Conservation (phyloP, 768 basidiomycete species). For the Auriculariales sp. region DNA sequence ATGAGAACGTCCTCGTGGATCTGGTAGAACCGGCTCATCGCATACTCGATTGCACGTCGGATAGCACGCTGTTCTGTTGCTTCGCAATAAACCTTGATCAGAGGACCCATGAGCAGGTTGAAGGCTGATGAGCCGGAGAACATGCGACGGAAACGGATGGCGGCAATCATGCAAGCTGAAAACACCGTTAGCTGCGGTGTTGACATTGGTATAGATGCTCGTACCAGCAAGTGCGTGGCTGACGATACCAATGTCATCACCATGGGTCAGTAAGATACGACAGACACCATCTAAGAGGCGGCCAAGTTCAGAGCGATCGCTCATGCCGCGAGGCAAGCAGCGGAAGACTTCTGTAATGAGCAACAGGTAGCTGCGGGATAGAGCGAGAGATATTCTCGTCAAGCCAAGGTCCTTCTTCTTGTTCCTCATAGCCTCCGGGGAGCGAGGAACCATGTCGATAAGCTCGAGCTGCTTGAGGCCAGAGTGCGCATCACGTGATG, state of each 20-base stretch:
- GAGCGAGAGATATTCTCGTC: slow-evolving; percentile 37
- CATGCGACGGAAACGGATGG: slow-evolving; percentile 61
- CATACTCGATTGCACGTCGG: slow-evolving; percentile 53
- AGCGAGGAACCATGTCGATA: slow-evolving; percentile 32
- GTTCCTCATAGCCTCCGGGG: slow-evolving; percentile 5
- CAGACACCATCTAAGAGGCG: slow-evolving; percentile 57
- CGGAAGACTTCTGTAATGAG: slow-evolving; percentile 57
- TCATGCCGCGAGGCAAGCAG: slow-evolving; percentile 56
- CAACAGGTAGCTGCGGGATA: slow-evolving; percentile 56
- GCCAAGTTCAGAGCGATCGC: slow-evolving; percentile 52
- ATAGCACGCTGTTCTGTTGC: slow-evolving; percentile 42
- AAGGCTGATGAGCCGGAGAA: slow-evolving; percentile 62
- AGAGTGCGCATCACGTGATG: slow-evolving; percentile 22
- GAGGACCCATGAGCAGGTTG: slow-evolving; percentile 56
- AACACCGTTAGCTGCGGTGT: slow-evolving; percentile 2
- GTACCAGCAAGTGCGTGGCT: slow-evolving; percentile 57
- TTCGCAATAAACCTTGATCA: slow-evolving; percentile 59
- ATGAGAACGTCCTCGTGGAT: slow-evolving; percentile 59
- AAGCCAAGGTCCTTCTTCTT: slow-evolving; percentile 13
- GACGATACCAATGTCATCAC: slow-evolving; percentile 66
- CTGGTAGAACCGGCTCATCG: slow-evolving; percentile 56
- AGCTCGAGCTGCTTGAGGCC: slow-evolving; percentile 22
- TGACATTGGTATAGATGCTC: slow-evolving; percentile 9
- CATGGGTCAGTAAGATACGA: slow-evolving; percentile 49
- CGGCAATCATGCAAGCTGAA: slow-evolving; percentile 57